phyloP scores from a whole-genome alignment of 2,329 filamentous ascomycete genomes.

The Claviceps cyperi region DNA sequence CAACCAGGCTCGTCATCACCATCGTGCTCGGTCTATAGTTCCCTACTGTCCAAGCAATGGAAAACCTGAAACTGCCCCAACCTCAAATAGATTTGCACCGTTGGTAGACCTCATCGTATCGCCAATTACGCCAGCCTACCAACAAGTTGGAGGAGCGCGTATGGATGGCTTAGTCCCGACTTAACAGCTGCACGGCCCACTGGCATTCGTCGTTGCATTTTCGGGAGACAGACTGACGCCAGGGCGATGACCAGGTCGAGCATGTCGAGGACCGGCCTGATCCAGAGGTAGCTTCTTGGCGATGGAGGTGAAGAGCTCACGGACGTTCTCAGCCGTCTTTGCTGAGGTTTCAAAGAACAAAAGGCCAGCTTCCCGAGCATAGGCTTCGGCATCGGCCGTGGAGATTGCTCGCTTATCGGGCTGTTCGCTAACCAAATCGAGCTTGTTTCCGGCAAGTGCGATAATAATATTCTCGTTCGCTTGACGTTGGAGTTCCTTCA shows the following conservation, averaged over 20 bases:
- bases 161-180: not conserved
- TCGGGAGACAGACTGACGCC: slow-evolving; percentile 44
- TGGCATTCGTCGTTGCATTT: slow-evolving; percentile 41
- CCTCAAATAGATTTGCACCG: not conserved
- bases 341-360: slow-evolving; percentile 98
- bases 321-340: slow-evolving; percentile 92
- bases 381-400: slow-evolving; percentile 83
- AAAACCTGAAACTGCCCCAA: slow-evolving; percentile 11
- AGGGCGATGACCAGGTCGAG: slow-evolving; percentile 49
- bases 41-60: not conserved
- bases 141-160: slow-evolving; percentile 2
- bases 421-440: slow-evolving; percentile 86
- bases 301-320: slow-evolving; percentile 91
- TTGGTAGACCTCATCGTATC: too few species aligned
- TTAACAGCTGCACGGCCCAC: slow-evolving; percentile 43
- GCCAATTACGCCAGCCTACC: slow-evolving; percentile 6
- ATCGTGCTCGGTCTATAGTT: slow-evolving; percentile 13
- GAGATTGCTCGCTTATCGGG: slow-evolving; percentile 90
- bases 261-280: slow-evolving; percentile 81
- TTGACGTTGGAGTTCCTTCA: slow-evolving; percentile 96
- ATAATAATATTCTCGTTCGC: slow-evolving; percentile 99
- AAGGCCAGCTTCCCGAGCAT: slow-evolving; percentile 82
- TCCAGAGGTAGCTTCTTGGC: slow-evolving; percentile 96
- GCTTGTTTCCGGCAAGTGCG: slow-evolving; percentile 91
- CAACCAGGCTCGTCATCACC: slow-evolving; percentile 11